phyloP scores from a whole-genome alignment of 140 eudicot species.

The Erigeron philadelphicus region DNA sequence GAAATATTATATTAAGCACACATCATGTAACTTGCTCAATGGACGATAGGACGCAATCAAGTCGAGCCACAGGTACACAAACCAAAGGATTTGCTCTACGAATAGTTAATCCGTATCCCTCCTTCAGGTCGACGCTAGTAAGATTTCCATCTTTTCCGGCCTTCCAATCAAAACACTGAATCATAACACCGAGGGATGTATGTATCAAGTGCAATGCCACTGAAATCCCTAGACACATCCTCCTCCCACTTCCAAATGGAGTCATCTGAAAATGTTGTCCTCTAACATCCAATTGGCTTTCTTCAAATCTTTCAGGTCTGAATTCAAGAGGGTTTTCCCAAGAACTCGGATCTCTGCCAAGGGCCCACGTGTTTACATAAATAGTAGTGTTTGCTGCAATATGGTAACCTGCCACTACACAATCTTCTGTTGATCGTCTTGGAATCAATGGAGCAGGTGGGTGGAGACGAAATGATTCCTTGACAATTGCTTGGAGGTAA shows the following conservation, averaged over 20 bases:
- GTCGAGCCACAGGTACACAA: constrained; percentile 53
- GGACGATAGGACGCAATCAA: constrained; percentile 37
- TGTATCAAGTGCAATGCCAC: constrained; percentile 51
- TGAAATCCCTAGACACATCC: constrained; percentile 70
- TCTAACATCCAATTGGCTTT: constrained; percentile 41
- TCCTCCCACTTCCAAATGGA: constrained; percentile 69
- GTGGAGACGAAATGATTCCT: constrained; percentile 43
- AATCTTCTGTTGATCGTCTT: constrained; percentile 36
- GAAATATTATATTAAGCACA: too few species aligned
- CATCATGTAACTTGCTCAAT: not conserved
- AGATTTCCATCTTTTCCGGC: constrained; percentile 36
- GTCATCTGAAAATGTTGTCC: constrained; percentile 63
- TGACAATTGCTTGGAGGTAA: constrained; percentile 39
- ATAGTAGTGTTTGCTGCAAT: constrained; percentile 45
- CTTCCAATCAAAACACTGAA: constrained; percentile 72
- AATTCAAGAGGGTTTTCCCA: constrained; percentile 67
- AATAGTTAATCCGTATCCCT: constrained; percentile 50
- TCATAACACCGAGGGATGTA: constrained; percentile 47
- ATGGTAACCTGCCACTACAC: constrained; percentile 31
- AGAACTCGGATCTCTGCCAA: constrained; percentile 41
- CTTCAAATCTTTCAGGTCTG: constrained; percentile 45
- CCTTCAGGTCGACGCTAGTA: constrained; percentile 50
- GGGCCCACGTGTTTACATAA: constrained; percentile 58
- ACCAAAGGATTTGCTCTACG: constrained; percentile 57
- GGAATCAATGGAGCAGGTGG: constrained; percentile 35